Evolutionary conservation across 2,329 filamentous ascomycete species (phyloP).

Genomic region (Clarireedia homoeocarpa): DNA sequence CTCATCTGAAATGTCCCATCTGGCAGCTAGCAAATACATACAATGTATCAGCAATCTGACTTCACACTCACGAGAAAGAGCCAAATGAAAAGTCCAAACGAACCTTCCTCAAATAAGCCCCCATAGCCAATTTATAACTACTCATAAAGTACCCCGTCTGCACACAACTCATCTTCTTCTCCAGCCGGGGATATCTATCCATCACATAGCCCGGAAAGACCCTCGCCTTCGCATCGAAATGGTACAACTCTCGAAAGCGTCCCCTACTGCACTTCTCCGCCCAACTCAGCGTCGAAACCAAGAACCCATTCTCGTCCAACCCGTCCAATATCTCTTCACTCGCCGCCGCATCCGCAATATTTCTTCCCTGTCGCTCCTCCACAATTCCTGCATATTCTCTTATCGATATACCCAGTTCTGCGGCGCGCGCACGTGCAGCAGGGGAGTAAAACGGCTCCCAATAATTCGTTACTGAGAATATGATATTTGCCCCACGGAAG

Average conservation of each 20-base stretch:
- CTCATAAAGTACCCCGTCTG: conserved; percentile 31
- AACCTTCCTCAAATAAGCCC: conserved; percentile 41
- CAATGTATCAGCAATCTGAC: background rate
- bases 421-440: conserved; percentile 18
- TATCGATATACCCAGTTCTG: conserved; percentile 28
- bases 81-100: conserved; percentile 8
- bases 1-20: conserved; percentile 40
- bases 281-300: conserved; percentile 35
- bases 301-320: conserved; percentile 28
- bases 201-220: conserved; percentile 29
- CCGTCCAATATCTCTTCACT: conserved; percentile 26
- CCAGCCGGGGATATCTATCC: conserved; percentile 36
- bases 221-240: conserved; percentile 46
- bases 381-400: conserved; percentile 32
- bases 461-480: conserved; percentile 34
- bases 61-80: background rate
- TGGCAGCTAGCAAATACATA: conserved; percentile 23
- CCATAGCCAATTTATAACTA: conserved; percentile 39
- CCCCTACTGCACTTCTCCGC: conserved; percentile 39
- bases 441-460: conserved; percentile 12
- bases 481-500: conserved; percentile 32
- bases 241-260: conserved; percentile 39
- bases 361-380: conserved; percentile 44
- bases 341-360: conserved; percentile 47
- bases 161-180: conserved; percentile 39